Evolutionary conservation across 2,329 filamentous ascomycete genomes (phyloP).

Genomic region (Calonectria naviculata): DNA sequence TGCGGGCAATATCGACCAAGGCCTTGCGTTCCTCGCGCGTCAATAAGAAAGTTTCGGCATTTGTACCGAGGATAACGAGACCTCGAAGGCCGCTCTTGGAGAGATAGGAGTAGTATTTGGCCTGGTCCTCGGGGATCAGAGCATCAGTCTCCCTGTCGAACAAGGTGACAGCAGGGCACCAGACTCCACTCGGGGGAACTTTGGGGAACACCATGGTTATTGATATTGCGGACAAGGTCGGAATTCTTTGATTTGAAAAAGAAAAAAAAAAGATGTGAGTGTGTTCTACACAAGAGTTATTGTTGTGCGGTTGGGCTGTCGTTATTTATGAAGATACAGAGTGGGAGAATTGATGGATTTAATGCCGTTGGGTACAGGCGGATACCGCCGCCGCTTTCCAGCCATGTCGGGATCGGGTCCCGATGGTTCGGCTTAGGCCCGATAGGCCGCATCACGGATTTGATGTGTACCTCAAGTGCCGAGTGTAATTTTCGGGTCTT

Average conservation of each 20-base stretch:
- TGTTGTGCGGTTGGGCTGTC: not conserved
- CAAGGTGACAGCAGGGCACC: conserved; percentile 66
- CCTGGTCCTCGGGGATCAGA: conserved; percentile 58
- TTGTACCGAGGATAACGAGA: conserved; percentile 65
- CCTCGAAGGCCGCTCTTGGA: conserved; percentile 61
- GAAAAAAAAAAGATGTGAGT: not conserved
- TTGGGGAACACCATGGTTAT: conserved; percentile 27
- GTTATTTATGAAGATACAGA: not conserved
- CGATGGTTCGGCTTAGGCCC: not conserved
- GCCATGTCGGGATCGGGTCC: not conserved
- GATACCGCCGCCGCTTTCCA: conserved; percentile 15
- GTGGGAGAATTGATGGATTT: not conserved
- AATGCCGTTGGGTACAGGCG: conserved; percentile 1
- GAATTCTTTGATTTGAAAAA: not conserved
- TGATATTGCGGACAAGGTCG: not conserved
- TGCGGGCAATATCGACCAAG: conserved; percentile 71
- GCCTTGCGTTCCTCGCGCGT: conserved; percentile 67
- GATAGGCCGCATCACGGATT: not conserved
- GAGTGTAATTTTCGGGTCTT: not conserved
- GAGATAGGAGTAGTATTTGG: conserved; percentile 63
- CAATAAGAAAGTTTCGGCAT: conserved; percentile 66
- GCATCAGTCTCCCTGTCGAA: conserved; percentile 61
- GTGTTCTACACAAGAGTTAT: not conserved
- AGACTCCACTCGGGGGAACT: conserved; percentile 51
- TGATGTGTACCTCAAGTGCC: not conserved